Evolutionary conservation across 768 basidiomycete genomes (phyloP).

Genomic region (Amanita rimosa): DNA sequence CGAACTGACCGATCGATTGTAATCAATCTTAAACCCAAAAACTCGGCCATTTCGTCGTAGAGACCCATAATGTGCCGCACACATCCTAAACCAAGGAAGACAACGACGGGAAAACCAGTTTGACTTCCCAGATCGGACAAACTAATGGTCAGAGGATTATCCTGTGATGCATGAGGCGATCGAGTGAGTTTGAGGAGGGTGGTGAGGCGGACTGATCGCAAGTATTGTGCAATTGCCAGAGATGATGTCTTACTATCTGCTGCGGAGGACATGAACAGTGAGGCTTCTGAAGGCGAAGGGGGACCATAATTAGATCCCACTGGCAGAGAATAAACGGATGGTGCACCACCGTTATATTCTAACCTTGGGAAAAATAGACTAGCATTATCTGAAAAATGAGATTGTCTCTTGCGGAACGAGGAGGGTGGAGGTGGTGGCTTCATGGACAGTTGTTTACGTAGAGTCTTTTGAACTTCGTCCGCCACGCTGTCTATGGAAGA

Average conservation of each 20-base stretch:
- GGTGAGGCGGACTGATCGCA: constrained; percentile 80
- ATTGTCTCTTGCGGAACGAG: constrained; percentile 36
- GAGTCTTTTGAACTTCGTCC: constrained; percentile 64
- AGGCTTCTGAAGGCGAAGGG: constrained; percentile 34
- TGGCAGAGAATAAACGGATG: constrained; percentile 41
- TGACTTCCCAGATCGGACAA: constrained; percentile 87
- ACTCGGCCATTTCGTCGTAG: constrained; percentile 93
- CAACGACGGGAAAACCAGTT: constrained; percentile 77
- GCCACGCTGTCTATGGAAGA: constrained; percentile 86
- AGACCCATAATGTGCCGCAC: constrained; percentile 92
- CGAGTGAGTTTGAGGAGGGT: constrained; percentile 71
- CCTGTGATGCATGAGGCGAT: constrained; percentile 67
- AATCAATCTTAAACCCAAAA: constrained; percentile 77
- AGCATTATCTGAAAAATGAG: constrained; percentile 43
- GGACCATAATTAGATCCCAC: constrained; percentile 33
- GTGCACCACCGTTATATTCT: constrained; percentile 31
- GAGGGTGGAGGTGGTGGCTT: constrained; percentile 28
- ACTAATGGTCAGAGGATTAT: constrained; percentile 72
- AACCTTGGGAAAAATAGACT: constrained; percentile 45
- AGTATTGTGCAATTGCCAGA: constrained; percentile 74
- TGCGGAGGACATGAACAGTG: constrained; percentile 21
- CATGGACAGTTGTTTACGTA: constrained; percentile 44
- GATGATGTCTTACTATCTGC: constrained; percentile 37
- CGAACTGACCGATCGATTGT: constrained; percentile 76
- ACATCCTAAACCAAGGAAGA: constrained; percentile 90